Evolutionary conservation across 495 filamentous ascomycete species (phyloP), one percentile per base, ranked within the genome.

Genomic region (Neurospora sp.): DNA sequence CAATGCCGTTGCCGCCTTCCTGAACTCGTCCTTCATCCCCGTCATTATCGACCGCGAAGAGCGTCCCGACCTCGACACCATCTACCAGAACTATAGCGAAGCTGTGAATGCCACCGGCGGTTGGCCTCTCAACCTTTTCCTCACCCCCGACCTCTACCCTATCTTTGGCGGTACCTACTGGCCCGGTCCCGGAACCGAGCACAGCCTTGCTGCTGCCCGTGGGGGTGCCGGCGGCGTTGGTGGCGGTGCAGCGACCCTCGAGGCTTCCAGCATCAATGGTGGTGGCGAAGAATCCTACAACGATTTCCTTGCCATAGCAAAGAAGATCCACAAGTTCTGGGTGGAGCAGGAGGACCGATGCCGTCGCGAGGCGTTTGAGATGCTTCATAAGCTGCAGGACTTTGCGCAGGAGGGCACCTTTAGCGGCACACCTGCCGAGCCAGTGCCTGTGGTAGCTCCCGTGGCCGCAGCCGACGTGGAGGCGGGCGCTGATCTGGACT

Each of bases 51-150:
- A 99, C 79, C 89, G 94, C 39, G 96, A 99, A 80, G 95, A 98
- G 80, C 91, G 95, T 41, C 96, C 96, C 2, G 94, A 98, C 79
- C 89, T 98, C 75, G 96, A 99, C 79, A 91, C 93, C 70, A 94
- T 98, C 72, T 99, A 98, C 80, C 97, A 98, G 92, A 97, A 97
- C 82, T 99, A 96, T 83, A 93, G 96, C 39, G 93, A 97, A 83
- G 95, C 94, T 6, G 94, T 95, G 18, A 97, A 91, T 42, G 94
- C 93, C 22, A 93, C 91, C 2, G 96, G 94, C 3, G 96, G 96
- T 37, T 99, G 96, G 96, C 96, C 96, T 12, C 85, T 99, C 65
- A 98, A 98, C 80, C 93, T 98, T 27, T 98, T 99, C 78, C 85
- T 98, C 37, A 98, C 96, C 0, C 96, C 96, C 0, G 89, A 95